Conservation (phyloP, 805 yeast species). For the Saturnispora galanensis region DNA sequence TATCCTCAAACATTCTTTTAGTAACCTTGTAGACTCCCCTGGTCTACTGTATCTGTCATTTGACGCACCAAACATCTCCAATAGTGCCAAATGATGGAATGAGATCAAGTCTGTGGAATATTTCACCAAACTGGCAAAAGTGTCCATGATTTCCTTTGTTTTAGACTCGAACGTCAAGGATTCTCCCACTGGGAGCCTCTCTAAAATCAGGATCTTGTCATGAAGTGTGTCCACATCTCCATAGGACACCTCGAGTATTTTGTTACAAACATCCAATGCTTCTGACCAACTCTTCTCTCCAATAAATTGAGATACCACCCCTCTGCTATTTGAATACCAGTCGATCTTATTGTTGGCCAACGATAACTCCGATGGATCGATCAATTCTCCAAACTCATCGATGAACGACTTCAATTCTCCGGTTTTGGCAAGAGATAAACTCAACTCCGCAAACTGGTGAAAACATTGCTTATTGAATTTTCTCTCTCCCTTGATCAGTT, state of each 20-base stretch:
- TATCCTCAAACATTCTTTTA: conserved; percentile 53
- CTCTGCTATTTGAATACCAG: not conserved
- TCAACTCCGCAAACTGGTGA: conserved; percentile 37
- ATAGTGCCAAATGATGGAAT: conserved; percentile 20
- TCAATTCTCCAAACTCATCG: not conserved
- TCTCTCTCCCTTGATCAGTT: conserved; percentile 23
- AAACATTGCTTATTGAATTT: conserved; percentile 36
- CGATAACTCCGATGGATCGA: not conserved
- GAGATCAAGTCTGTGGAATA: conserved; percentile 15
- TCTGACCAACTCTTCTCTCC: not conserved
- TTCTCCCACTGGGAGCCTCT: conserved; percentile 5
- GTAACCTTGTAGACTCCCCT: conserved; percentile 14
- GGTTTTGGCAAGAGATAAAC: conserved; percentile 38
- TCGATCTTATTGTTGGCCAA: conserved; percentile 25
- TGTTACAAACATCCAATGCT: not conserved
- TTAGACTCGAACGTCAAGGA: conserved; percentile 15
- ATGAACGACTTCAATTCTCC: conserved; percentile 5
- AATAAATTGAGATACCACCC: not conserved
- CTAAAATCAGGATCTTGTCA: conserved; percentile 1
- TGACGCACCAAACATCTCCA: conserved; percentile 21
- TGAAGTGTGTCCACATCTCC: conserved; percentile 4
- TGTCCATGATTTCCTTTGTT: conserved; percentile 16
- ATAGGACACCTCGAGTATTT: not conserved
- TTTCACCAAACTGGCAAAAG: conserved; percentile 18
- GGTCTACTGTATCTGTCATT: conserved; percentile 9